Evolutionary conservation across 345 rosid species (phyloP).

Genomic region (Fremontodendron californicum): DNA sequence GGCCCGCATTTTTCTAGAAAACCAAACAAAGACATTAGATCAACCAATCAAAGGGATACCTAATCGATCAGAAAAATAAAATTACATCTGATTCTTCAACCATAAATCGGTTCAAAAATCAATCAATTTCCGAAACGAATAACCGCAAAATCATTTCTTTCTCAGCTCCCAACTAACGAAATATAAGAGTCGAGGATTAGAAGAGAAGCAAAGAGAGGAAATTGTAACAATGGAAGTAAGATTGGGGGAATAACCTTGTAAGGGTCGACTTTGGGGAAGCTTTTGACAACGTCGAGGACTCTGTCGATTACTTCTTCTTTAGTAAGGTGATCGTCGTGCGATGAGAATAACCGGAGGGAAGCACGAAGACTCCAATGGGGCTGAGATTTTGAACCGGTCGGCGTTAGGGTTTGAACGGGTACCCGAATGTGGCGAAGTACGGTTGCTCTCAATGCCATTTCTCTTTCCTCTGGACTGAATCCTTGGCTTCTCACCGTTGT

Average conservation of each 20-base stretch:
- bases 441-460: slow-evolving; percentile 70
- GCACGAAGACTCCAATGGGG: slow-evolving; percentile 23
- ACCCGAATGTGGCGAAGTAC: slow-evolving; percentile 62
- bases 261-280: slow-evolving; percentile 95
- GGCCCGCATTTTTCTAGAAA: no score
- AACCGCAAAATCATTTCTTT: not conserved
- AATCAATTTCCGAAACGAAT: not conserved
- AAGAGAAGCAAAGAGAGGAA: not conserved
- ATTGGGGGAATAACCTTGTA: slow-evolving; percentile 43
- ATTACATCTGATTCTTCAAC: not conserved
- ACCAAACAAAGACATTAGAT: not conserved
- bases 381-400: slow-evolving; percentile 22
- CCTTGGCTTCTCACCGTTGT: no score
- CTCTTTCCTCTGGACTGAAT: slow-evolving; percentile 13
- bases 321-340: slow-evolving; percentile 77
- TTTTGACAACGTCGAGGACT: slow-evolving; percentile 80
- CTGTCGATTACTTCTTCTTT: slow-evolving; percentile 71
- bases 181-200: not conserved
- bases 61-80: not conserved
- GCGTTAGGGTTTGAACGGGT: slow-evolving; percentile 42
- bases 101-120: not conserved
- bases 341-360: slow-evolving; percentile 56
- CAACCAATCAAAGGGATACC: no score
- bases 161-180: not conserved
- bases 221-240: no score